These are phyloP conservation scores for Rugosomyces carneus DNA, from an alignment of 1,284 basidiomycete genomes.

Conservation along the genomic window DNA sequence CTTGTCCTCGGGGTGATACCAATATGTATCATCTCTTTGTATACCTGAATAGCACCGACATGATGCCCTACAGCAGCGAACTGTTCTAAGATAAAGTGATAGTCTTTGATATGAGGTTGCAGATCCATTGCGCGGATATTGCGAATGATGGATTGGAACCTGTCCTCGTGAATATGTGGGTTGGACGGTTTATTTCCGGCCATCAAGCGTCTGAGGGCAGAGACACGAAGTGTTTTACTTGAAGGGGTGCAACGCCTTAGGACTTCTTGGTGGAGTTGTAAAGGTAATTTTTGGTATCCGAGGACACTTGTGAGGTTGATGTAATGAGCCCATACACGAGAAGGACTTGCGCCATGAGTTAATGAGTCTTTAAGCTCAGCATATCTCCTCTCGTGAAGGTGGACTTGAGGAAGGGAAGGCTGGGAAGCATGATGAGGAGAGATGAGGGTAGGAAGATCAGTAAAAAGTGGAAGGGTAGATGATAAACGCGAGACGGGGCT, in stretches of 20 bases:
- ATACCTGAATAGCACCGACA: conserved; percentile 49
- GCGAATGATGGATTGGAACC: conserved; percentile 57
- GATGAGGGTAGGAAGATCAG: conserved; percentile 1
- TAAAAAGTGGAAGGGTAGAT: conserved; percentile 11
- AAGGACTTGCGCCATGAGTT: conserved; percentile 28
- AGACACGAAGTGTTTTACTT: conserved; percentile 36
- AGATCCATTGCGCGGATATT: conserved; percentile 56
- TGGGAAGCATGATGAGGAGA: conserved; percentile 2
- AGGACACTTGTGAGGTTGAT: conserved; percentile 44
- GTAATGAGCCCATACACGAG: conserved; percentile 56
- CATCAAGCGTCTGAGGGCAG: conserved; percentile 33
- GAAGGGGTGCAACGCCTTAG: conserved; percentile 57
- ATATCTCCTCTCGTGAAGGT: conserved; percentile 19
- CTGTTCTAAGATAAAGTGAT: conserved; percentile 65
- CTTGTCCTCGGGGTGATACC: conserved; percentile 41
- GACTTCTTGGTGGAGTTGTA: conserved; percentile 60
- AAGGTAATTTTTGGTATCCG: conserved; percentile 44
- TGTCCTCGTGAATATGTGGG: conserved; percentile 51
- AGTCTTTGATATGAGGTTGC: conserved; percentile 55
- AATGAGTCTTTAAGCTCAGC: conserved; percentile 25
- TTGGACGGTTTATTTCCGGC: conserved; percentile 27
- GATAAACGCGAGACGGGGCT: conserved; percentile 8
- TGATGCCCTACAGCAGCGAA: conserved; percentile 69
- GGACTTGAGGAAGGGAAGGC: conserved; percentile 11
- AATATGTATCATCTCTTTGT: conserved; percentile 46